A percentile compares a stretch with the other conserved stretches of the same genome.
These are phyloP conservation scores for Fraxinus platypoda DNA, from an alignment of 305 asterid genomes.

Conservation along the genomic window DNA sequence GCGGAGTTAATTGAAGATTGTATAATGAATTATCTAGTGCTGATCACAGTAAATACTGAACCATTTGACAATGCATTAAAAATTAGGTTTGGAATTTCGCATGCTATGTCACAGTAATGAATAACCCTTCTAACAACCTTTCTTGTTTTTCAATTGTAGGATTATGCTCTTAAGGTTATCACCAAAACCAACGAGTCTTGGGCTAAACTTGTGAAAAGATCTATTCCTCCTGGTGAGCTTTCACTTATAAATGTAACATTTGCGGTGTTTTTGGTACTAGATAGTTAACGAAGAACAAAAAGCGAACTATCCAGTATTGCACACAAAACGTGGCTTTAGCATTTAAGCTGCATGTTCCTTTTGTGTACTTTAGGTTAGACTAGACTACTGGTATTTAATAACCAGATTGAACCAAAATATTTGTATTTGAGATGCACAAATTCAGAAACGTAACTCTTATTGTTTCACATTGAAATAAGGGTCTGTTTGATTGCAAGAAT, in stretches of 20 bases:
- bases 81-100: neutral
- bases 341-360: conserved; percentile 8
- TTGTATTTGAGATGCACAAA: conserved; percentile 2
- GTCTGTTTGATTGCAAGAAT: too few species aligned
- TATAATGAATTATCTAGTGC: neutral
- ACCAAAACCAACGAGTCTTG: conserved; percentile 81
- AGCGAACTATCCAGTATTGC: neutral
- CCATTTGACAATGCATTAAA: neutral
- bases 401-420: conserved; percentile 15
- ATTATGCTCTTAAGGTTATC: conserved; percentile 82
- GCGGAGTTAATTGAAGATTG: neutral
- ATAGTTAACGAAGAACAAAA: neutral
- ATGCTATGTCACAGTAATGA: neutral
- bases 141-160: conserved; percentile 41
- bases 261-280: neutral
- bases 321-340: neutral
- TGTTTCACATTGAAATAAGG: neutral
- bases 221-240: conserved; percentile 80
- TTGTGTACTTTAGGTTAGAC: neutral
- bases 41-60: neutral
- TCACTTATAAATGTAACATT: conserved; percentile 52
- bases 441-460: conserved; percentile 19
- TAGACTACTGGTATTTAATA: conserved; percentile 11
- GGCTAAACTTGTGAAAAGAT: conserved; percentile 90
- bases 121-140: neutral